phyloP scores from a whole-genome alignment of 305 asterid genomes.

The Fraxinus latifolia region DNA sequence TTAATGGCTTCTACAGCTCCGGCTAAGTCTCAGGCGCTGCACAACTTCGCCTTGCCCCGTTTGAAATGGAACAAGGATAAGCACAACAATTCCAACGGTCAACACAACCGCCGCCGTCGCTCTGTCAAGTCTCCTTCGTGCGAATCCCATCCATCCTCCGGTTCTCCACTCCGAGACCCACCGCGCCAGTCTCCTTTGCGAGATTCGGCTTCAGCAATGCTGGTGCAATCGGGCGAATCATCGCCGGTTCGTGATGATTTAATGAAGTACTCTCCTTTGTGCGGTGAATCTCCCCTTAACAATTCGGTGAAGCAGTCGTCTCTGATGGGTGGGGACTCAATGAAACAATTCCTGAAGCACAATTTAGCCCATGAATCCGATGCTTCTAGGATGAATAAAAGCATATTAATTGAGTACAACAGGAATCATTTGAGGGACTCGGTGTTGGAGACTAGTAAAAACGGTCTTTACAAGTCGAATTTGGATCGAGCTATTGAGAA shows the following conservation, averaged over 20 bases:
- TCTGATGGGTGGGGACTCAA: not conserved
- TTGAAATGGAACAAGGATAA: conserved; percentile 21
- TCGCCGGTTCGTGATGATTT: conserved; percentile 1
- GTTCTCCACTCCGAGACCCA: conserved; percentile 17
- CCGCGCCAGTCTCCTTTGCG: conserved; percentile 13
- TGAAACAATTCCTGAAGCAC: not conserved
- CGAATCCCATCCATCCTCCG: not conserved
- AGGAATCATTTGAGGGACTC: conserved; percentile 2
- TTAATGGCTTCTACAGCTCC: conserved; percentile 26
- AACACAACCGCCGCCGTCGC: not conserved
- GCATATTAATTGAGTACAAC: not conserved
- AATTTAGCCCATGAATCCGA: not conserved
- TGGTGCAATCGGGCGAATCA: not conserved
- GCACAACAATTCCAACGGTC: not conserved
- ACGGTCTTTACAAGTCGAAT: not conserved
- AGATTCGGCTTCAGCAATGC: not conserved
- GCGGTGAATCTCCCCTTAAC: not conserved
- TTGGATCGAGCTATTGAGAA: conserved; percentile 14
- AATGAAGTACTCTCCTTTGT: not conserved
- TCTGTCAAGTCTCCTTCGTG: not conserved
- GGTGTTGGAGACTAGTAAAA: not conserved
- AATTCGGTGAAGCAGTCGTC: conserved; percentile 10
- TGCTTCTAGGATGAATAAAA: not conserved
- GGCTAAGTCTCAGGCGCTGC: conserved; percentile 24
- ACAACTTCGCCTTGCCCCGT: conserved; percentile 21